Conservation (phyloP, 345 rosid genomes). For the Arabidopsis thaliana region DNA sequence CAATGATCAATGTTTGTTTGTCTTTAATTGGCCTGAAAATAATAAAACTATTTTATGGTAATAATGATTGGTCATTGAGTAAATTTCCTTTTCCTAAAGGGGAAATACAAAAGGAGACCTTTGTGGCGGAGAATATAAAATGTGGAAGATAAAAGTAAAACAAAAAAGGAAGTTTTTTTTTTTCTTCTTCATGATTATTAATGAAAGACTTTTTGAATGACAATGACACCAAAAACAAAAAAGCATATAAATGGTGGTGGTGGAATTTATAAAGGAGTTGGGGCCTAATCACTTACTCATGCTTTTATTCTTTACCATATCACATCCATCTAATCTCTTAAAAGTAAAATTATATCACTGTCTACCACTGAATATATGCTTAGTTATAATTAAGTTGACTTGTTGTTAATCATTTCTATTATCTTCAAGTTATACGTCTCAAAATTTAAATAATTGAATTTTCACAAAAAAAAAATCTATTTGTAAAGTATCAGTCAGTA, state of each 20-base stretch:
- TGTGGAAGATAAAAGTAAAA: constrained; percentile 34
- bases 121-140: constrained; percentile 27
- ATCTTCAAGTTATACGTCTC: background rate
- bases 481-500: background rate
- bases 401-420: constrained; percentile 38
- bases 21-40: constrained; percentile 38
- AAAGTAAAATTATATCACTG: constrained; percentile 40
- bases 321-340: constrained; percentile 42
- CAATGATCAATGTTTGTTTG: constrained; percentile 41
- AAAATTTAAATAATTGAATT: background rate
- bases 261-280: constrained; percentile 45
- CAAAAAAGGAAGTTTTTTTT: constrained; percentile 14
- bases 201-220: constrained; percentile 41
- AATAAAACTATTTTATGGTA: constrained; percentile 35
- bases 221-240: constrained; percentile 37
- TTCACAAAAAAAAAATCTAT: background rate
- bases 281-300: constrained; percentile 48
- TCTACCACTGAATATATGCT: constrained; percentile 48
- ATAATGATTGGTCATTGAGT: constrained; percentile 48
- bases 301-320: constrained; percentile 44
- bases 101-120: constrained; percentile 42
- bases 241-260: constrained; percentile 44
- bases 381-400: constrained; percentile 39
- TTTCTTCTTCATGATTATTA: constrained; percentile 32
- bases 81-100: constrained; percentile 44